Conservation (phyloP, 2,329 filamentous ascomycete species). For the Endothia cerciana region DNA sequence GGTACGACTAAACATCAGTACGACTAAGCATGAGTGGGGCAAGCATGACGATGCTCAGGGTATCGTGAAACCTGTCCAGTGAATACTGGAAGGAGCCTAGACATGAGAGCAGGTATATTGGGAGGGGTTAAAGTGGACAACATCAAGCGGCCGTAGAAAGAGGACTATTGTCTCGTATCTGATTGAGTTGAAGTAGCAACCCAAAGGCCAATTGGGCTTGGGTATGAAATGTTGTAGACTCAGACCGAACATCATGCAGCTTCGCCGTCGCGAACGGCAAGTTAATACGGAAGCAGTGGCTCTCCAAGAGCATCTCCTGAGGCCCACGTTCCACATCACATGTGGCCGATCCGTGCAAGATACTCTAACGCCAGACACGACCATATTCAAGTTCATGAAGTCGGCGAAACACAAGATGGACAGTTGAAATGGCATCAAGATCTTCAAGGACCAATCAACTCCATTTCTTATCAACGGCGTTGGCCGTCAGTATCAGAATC, state of each 20-base stretch:
- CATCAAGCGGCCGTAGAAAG: not conserved
- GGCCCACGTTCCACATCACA: not conserved
- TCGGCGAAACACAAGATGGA: not conserved
- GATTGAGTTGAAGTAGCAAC: not conserved
- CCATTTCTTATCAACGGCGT: not conserved
- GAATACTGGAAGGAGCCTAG: not conserved
- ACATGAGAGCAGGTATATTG: not conserved
- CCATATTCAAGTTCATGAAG: no score
- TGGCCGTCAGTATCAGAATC: not conserved
- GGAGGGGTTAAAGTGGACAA: not conserved
- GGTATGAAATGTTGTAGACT: not conserved
- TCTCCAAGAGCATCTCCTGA: not conserved
- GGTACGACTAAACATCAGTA: no score
- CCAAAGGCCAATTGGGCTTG: not conserved
- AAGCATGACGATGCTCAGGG: no score
- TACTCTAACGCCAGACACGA: no score
- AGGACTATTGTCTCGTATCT: not conserved
- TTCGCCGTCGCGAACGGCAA: not conserved
- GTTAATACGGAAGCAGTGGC: not conserved
- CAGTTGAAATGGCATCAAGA: not conserved
- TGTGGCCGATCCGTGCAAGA: no score
- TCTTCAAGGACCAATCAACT: not conserved
- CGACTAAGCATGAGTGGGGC: no score
- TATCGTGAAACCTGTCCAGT: not conserved
- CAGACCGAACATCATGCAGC: not conserved